Evolutionary conservation across 164 flowering plant species (phyloP), one percentile per base, ranked within the genome.

Genomic region (Chimonanthus praecox): DNA sequence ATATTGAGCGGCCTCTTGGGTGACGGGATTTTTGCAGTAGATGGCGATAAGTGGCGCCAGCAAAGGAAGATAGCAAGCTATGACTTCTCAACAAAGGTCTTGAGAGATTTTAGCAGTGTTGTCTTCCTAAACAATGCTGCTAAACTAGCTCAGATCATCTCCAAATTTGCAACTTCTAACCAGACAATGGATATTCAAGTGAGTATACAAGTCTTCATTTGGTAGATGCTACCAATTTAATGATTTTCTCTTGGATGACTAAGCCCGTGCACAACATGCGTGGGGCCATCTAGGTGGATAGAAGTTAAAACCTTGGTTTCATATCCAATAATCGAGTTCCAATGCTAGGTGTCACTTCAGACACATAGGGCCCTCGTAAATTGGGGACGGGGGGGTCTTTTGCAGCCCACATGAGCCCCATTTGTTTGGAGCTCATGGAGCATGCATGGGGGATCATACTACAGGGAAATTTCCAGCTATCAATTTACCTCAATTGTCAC

Each of bases 1-100:
- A 63, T 62, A 48, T 10, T 49, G 69, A 61, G 49, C 9, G 77
- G 7, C 10, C 77, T 75, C 44, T 45, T 75, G 3, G 77, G 87
- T 8, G 85, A 86, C 47, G 88, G 85, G 63, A 84, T 87, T 58
- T 87, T 85, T 66, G 81, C 88, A 0, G 88, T 85, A 13, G 90
- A 87, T 64, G 87, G 88, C 4, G 84, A 85, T 8, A 85, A 82
- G 62, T 87, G 90, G 87, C 80, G 76, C 11, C 82, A 82, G 60
- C 86, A 83, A 70, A 58, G 86, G 51, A 85, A 81, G 71, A 65
- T 82, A 11, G 83, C 86, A 0, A 87, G 87, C 79, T 76, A 71
- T 62, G 90, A 84, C 7, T 86, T 87, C 72, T 84, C 85, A 11
- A 82, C 84, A 1, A 83, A 74, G 69, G 77, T 77, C 5, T 64